Conservation (phyloP, 441 rosid genomes). For the Populus hybrid region DNA sequence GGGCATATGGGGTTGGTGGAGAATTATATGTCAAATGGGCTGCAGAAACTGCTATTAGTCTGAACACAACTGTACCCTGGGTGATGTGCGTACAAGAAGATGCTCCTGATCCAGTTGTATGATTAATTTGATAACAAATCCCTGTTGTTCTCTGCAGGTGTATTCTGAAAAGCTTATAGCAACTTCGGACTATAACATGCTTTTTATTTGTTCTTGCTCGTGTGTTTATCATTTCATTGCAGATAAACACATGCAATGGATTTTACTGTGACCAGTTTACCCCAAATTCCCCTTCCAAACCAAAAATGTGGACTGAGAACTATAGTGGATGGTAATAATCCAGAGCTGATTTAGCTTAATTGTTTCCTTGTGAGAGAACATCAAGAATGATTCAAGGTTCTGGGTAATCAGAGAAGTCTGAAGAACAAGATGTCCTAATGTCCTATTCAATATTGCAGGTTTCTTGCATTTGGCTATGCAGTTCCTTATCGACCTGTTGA, state of each 20-base stretch:
- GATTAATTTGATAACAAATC: not conserved
- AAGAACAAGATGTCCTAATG: not conserved
- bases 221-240: slow-evolving; percentile 17
- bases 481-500: slow-evolving; percentile 65
- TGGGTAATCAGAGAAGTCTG: not conserved
- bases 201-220: not conserved
- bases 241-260: slow-evolving; percentile 77
- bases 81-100: slow-evolving; percentile 62
- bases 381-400: not conserved
- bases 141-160: not conserved
- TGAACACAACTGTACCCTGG: slow-evolving; percentile 65
- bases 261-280: slow-evolving; percentile 59
- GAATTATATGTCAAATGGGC: slow-evolving; percentile 55
- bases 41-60: slow-evolving; percentile 56
- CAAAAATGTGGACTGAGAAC: slow-evolving; percentile 76
- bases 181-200: not conserved
- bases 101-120: slow-evolving; percentile 70
- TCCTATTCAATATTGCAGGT: slow-evolving; percentile 34
- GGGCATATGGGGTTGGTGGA: slow-evolving; percentile 57
- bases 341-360: not conserved
- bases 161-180: not conserved
- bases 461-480: slow-evolving; percentile 63
- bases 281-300: slow-evolving; percentile 64
- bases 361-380: not conserved
- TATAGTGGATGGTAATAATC: slow-evolving; percentile 56